phyloP scores from a whole-genome alignment of 2,329 filamentous ascomycete species.

The Elsinoe australis region DNA sequence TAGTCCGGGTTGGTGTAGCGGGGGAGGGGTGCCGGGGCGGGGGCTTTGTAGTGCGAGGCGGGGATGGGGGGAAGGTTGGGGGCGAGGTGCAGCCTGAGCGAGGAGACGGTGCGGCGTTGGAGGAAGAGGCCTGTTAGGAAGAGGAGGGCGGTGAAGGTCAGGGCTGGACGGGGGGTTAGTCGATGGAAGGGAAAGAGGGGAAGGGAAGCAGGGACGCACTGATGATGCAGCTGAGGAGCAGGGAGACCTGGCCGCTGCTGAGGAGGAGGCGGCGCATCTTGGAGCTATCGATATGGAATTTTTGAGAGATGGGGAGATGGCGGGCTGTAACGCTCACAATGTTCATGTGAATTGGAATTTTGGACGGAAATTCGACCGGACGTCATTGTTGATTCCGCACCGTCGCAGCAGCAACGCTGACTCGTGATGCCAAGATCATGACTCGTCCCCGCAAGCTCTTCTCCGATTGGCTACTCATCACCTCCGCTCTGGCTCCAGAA shows the following conservation, averaged over 20 bases:
- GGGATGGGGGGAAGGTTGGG: conserved; percentile 11
- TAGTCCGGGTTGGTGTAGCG: not conserved
- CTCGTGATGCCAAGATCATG: not conserved
- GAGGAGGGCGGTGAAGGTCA: conserved; percentile 70
- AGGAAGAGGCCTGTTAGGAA: conserved; percentile 83
- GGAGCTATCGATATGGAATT: too few species aligned
- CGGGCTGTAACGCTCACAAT: conserved; percentile 17
- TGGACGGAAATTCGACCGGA: not conserved
- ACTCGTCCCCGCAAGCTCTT: conserved; percentile 14
- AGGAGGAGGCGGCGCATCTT: conserved; percentile 46
- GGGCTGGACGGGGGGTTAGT: conserved; percentile 40
- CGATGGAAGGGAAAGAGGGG: conserved; percentile 4
- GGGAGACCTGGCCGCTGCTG: conserved; percentile 62
- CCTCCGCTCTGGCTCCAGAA: not conserved
- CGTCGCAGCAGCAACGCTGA: conserved; percentile 19
- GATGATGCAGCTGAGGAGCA: conserved; percentile 56
- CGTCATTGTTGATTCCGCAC: conserved; percentile 18
- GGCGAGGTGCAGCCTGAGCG: conserved; percentile 27
- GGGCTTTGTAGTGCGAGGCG: conserved; percentile 5
- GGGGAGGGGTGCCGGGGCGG: not conserved
- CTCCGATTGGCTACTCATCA: conserved; percentile 4
- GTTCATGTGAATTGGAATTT: too few species aligned
- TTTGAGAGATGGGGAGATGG: not conserved
- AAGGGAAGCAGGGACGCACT: conserved; percentile 41
- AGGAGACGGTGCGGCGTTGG: conserved; percentile 74